phyloP scores from a whole-genome alignment of 331 rosid species.

The Telfairia occidentalis region DNA sequence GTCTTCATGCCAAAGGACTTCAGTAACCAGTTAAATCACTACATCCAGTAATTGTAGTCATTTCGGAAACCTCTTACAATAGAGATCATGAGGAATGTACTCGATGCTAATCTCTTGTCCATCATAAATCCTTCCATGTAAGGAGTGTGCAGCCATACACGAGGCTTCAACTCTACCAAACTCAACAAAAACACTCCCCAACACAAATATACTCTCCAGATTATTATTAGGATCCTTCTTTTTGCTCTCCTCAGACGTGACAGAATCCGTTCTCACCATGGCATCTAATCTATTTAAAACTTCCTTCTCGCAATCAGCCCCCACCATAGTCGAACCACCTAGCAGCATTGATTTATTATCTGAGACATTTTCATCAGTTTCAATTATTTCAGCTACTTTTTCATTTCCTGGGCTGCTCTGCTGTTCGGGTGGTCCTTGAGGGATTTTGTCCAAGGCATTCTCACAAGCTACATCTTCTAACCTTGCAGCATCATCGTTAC shows the following conservation, averaged over 20 bases:
- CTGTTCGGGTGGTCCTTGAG: constrained; percentile 20
- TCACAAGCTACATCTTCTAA: constrained; percentile 8
- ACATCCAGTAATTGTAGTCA: constrained; percentile 7
- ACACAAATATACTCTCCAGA: constrained; percentile 31
- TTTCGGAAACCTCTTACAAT: constrained; percentile 42
- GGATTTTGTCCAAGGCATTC: constrained; percentile 9
- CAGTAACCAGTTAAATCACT: not conserved
- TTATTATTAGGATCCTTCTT: constrained; percentile 18
- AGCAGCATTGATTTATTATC: constrained; percentile 19
- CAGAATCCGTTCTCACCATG: constrained; percentile 8
- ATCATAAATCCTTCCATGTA: constrained; percentile 66
- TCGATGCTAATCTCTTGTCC: constrained; percentile 56
- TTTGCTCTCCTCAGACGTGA: constrained; percentile 8
- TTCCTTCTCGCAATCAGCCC: constrained; percentile 19
- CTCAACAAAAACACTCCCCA: constrained; percentile 69
- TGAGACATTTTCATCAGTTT: constrained; percentile 11
- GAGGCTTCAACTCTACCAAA: constrained; percentile 69
- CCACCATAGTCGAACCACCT: constrained; percentile 7
- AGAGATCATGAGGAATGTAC: constrained; percentile 40
- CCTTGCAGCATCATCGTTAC: constrained; percentile 8
- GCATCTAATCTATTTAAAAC: constrained; percentile 8
- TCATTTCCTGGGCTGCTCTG: constrained; percentile 25
- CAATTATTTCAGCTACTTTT: constrained; percentile 18
- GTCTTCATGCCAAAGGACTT: not conserved
- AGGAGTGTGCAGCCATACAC: constrained; percentile 59